Evolutionary conservation across 177 flowering plant genomes (phyloP).

Genomic region (Vitis hybrid): DNA sequence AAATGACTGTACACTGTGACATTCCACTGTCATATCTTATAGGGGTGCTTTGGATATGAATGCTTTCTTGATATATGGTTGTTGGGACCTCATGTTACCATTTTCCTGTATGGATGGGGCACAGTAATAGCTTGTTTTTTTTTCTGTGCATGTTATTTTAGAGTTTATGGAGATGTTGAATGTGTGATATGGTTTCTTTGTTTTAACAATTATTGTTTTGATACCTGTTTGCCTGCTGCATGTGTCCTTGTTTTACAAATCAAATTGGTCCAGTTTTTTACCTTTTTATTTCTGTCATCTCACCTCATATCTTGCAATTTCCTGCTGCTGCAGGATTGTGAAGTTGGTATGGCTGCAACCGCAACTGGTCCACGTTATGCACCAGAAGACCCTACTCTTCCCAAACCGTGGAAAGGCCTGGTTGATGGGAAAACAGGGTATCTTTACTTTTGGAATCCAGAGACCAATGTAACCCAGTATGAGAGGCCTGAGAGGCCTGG

Average conservation of each 20-base stretch:
- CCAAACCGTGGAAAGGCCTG: slow-evolving; percentile 91
- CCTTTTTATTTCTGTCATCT: neutral
- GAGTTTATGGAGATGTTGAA: no score
- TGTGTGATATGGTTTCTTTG: no score
- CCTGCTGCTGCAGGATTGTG: neutral
- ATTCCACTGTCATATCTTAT: no score
- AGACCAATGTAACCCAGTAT: slow-evolving; percentile 88
- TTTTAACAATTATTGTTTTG: no score
- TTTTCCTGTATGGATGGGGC: no score
- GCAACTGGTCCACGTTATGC: slow-evolving; percentile 79
- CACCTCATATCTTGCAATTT: neutral
- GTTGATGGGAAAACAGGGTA: slow-evolving; percentile 89
- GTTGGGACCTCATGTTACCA: no score
- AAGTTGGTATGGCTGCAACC: slow-evolving; percentile 49
- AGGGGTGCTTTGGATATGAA: no score
- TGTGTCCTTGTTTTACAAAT: neutral
- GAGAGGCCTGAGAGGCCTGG: slow-evolving; percentile 67
- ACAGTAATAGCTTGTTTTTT: no score
- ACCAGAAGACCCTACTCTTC: slow-evolving; percentile 85
- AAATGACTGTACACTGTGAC: no score
- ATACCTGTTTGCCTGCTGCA: neutral
- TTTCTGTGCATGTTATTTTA: no score
- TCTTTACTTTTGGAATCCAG: slow-evolving; percentile 91
- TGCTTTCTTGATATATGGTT: no score
- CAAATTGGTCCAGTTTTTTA: neutral